Percentiles rank a stretch among this genome's conserved stretches.
These are phyloP conservation scores for Penicillium paradoxum DNA, from an alignment of 495 filamentous ascomycete genomes.

Conservation along the genomic window DNA sequence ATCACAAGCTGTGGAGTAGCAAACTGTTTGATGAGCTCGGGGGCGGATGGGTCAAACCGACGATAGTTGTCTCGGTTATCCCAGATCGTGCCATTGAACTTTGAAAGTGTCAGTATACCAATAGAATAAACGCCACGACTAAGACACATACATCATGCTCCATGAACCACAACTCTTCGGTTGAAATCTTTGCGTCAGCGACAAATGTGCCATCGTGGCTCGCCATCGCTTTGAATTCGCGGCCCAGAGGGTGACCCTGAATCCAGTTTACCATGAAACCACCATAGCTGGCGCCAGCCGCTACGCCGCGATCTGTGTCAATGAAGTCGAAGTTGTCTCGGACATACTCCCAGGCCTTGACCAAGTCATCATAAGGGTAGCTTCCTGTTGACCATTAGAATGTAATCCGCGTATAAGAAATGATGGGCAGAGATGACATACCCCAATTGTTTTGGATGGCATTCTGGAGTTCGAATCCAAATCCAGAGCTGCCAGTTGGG, in stretches of 20 bases:
- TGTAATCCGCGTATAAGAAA: not conserved
- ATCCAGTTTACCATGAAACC: constrained; percentile 58
- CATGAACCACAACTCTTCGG: constrained; percentile 48
- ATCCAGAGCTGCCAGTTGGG: constrained; percentile 48
- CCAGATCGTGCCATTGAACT: constrained; percentile 46
- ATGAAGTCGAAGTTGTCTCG: constrained; percentile 43
- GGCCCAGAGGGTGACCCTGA: constrained; percentile 48
- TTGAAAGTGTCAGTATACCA: not conserved
- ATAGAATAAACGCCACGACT: constrained; percentile 15
- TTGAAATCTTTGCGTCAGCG: constrained; percentile 37
- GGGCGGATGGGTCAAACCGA: constrained; percentile 38
- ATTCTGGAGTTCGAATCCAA: constrained; percentile 45
- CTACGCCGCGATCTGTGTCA: constrained; percentile 47
- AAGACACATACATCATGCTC: constrained; percentile 27
- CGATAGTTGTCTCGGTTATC: constrained; percentile 39
- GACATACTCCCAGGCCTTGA: constrained; percentile 47
- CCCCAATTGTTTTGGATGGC: constrained; percentile 48
- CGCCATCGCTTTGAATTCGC: constrained; percentile 50
- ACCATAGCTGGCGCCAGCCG: constrained; percentile 47
- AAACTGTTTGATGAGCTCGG: constrained; percentile 34
- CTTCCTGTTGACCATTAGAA: constrained; percentile 24
- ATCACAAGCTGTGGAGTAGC: constrained; percentile 44
- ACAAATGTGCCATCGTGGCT: constrained; percentile 45
- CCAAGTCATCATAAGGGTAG: constrained; percentile 51
- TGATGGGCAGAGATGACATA: not conserved